A percentile compares a stretch with the other conserved stretches of the same genome.
Conservation (phyloP, 2,329 filamentous ascomycete species). For the Ramularia endophylla region DNA sequence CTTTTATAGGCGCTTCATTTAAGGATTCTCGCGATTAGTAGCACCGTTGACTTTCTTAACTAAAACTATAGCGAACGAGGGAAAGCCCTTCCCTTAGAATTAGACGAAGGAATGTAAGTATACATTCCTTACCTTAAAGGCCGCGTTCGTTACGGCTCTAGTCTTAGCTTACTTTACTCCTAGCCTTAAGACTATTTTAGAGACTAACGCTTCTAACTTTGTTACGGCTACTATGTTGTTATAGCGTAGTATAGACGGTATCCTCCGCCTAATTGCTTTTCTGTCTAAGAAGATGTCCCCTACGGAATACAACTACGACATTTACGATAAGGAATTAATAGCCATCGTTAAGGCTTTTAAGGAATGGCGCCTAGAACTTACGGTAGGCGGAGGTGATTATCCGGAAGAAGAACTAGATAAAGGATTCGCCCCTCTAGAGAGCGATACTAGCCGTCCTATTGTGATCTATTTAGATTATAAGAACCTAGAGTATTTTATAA, state of each 20-base stretch:
- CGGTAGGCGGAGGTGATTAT: neutral
- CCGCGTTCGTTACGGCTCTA: neutral
- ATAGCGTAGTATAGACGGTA: neutral
- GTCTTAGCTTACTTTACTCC: neutral
- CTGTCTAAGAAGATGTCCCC: constrained; percentile 1
- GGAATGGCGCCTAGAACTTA: constrained; percentile 1
- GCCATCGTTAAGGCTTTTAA: constrained; percentile 2
- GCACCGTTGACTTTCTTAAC: neutral
- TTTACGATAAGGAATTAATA: too few relatives aligned
- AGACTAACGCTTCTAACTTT: too few relatives aligned
- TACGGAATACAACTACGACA: too few relatives aligned
- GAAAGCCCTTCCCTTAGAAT: neutral
- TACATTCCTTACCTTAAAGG: neutral
- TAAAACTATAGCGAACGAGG: neutral
- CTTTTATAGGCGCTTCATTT: neutral
- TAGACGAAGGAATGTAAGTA: neutral
- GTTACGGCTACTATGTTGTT: neutral
- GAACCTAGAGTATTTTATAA: too few relatives aligned
- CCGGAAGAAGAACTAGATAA: neutral
- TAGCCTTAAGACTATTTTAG: too few relatives aligned
- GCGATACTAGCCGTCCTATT: too few relatives aligned
- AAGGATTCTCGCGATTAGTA: neutral
- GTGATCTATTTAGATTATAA: constrained; percentile 2
- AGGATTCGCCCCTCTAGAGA: too few relatives aligned
- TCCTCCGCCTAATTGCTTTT: neutral